Base-by-base conservation (phyloP, 2,329 filamentous ascomycete species). In the Furcasterigmium furcatum region DNA sequence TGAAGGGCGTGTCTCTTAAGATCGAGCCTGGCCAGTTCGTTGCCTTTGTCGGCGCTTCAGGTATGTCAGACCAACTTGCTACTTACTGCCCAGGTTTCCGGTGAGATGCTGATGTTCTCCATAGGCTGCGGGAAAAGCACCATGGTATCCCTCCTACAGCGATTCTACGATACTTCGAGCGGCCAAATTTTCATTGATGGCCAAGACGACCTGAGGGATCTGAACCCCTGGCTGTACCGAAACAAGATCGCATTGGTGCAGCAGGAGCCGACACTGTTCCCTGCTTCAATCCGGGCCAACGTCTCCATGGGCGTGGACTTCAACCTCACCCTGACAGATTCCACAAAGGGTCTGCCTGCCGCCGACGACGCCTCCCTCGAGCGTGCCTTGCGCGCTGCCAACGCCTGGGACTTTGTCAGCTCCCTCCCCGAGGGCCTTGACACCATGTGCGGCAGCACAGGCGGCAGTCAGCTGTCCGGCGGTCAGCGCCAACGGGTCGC, bases 121-220 rank as follows among this genome's bases (percentile, higher is more conserved):
- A n/a, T n/a, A n/a, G n/a, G 79, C 7, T 80, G 77, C 50, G 79
- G 79, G 1, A 84, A 84, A 53, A 80, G 76, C 1, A 83, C 80
- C 4, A 76, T 80, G 45, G 70, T 86, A 42, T 71, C 73, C 7
- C 61, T 77, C 10, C 60, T 77, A 1, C 65, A 76, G 52, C 64
- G 73, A 12, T 74, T 48, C 38, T 49, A 51, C 24, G 49, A 51
- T 22, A 46, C 46, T 2, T 38, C 32, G 1, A 44, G 16, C 20
- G 46, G 46, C 9, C 27, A 20, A 7, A 46, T 48, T 25, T 14
- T 10, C 2, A 34, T 51, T 5, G 49, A 51, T 9, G 29, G 38
- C 2, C 25, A 22, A 3, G 9, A 72, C 50, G 70, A 71, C 49
- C 13, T 19, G 30, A n/a, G n/a, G n/a, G n/a, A n/a, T 1, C 30